phyloP scores from a whole-genome alignment of 148 eudicot genomes.

The Rheum nobile region DNA sequence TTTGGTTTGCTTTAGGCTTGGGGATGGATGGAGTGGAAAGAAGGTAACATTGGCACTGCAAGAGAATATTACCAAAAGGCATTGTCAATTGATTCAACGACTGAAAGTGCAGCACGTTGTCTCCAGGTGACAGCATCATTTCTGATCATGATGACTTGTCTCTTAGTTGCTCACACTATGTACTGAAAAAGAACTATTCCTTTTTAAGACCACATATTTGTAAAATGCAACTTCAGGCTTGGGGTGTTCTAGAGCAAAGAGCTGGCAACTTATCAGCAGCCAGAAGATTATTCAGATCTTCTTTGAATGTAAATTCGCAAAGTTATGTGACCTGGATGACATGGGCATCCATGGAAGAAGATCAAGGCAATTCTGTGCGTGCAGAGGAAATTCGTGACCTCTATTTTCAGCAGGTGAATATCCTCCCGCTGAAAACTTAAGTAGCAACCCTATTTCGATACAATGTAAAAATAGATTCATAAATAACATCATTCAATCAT shows the following conservation, averaged over 20 bases:
- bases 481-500: background rate
- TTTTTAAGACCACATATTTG: background rate
- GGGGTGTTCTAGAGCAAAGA: constrained; percentile 98
- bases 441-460: background rate
- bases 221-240: constrained; percentile 45
- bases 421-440: background rate
- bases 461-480: no score
- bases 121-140: constrained; percentile 49
- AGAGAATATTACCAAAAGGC: constrained; percentile 75
- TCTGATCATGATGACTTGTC: background rate
- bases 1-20: constrained; percentile 50
- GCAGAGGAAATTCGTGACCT: constrained; percentile 97
- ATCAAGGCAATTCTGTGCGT: constrained; percentile 75
- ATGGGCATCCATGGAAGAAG: constrained; percentile 92
- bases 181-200: background rate
- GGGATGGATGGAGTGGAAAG: constrained; percentile 99
- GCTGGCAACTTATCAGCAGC: constrained; percentile 88
- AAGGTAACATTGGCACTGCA: constrained; percentile 73
- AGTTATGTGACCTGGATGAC: constrained; percentile 99
- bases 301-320: constrained; percentile 81
- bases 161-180: background rate
- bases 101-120: constrained; percentile 93
- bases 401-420: constrained; percentile 88
- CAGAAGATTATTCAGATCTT: constrained; percentile 78
- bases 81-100: constrained; percentile 52